phyloP scores from a whole-genome alignment of 345 rosid species.

The Rhizophora mangle region DNA sequence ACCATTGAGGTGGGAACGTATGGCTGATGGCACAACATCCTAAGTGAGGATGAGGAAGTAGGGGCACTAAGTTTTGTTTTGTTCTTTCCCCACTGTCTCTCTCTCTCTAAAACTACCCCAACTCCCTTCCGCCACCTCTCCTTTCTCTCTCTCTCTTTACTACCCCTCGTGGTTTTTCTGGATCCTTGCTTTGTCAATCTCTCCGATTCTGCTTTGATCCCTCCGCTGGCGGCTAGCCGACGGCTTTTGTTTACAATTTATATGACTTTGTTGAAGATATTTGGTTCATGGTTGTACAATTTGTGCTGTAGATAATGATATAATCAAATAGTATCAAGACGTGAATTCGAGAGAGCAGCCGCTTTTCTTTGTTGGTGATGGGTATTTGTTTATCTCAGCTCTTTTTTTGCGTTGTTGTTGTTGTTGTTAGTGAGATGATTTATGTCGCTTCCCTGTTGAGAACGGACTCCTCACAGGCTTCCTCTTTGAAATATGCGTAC shows the following conservation, averaged over 20 bases:
- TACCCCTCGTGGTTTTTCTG: neutral
- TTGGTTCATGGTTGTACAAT: too few relatives aligned
- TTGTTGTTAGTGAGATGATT: conserved; percentile 34
- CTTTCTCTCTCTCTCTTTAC: neutral
- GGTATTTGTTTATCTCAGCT: conserved; percentile 5
- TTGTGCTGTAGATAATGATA: too few relatives aligned
- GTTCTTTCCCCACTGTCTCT: neutral
- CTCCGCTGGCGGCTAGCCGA: too few relatives aligned
- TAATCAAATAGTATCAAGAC: too few relatives aligned
- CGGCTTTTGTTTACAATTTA: too few relatives aligned
- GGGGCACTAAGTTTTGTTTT: conserved; percentile 44
- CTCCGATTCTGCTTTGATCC: too few relatives aligned
- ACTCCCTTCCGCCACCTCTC: conserved; percentile 1
- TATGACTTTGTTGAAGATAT: too few relatives aligned
- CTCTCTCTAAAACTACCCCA: conserved; percentile 23
- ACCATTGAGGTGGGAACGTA: conserved; percentile 57
- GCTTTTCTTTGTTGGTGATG: conserved; percentile 1
- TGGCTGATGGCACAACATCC: conserved; percentile 74
- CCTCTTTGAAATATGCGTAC: conserved; percentile 47
- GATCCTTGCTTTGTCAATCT: too few relatives aligned
- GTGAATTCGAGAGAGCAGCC: neutral
- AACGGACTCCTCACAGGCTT: conserved; percentile 35
- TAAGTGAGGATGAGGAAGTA: conserved; percentile 53
- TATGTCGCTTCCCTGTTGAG: conserved; percentile 44
- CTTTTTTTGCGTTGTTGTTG: neutral